These are phyloP conservation scores for Erigeron philadelphicus DNA, from an alignment of 140 eudicot species.

Conservation along the genomic window DNA sequence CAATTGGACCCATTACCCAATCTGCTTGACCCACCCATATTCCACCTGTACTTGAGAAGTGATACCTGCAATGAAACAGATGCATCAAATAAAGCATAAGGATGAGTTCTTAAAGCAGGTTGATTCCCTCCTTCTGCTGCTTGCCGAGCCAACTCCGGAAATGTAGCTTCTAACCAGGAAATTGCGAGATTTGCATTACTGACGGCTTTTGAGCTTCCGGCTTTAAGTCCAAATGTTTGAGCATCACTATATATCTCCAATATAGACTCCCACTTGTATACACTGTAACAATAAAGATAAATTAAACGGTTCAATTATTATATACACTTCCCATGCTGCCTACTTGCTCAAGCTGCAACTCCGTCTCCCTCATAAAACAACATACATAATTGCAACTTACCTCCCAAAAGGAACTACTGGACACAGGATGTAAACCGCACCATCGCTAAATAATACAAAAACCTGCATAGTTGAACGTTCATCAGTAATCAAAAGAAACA, in stretches of 20 bases:
- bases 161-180: slow-evolving; percentile 94
- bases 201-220: slow-evolving; percentile 51
- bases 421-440: slow-evolving; percentile 72
- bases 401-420: slow-evolving; percentile 96
- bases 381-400: slow-evolving; percentile 31
- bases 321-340: neutral
- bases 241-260: slow-evolving; percentile 83
- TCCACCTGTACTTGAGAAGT: slow-evolving; percentile 4
- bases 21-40: neutral
- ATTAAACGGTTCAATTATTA: neutral
- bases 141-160: slow-evolving; percentile 70
- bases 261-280: slow-evolving; percentile 75
- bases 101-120: slow-evolving; percentile 60
- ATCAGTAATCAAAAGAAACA: neutral
- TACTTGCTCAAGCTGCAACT: no score
- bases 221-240: slow-evolving; percentile 59
- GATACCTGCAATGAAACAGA: slow-evolving; percentile 83
- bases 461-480: slow-evolving; percentile 47
- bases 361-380: neutral
- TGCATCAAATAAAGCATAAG: slow-evolving; percentile 61
- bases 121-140: slow-evolving; percentile 54
- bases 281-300: slow-evolving; percentile 42
- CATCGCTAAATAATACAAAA: slow-evolving; percentile 79
- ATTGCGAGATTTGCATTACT: slow-evolving; percentile 67
- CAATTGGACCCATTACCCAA: neutral